phyloP scores from a whole-genome alignment of 768 basidiomycete species.

The Xerocomus spinulosus region DNA sequence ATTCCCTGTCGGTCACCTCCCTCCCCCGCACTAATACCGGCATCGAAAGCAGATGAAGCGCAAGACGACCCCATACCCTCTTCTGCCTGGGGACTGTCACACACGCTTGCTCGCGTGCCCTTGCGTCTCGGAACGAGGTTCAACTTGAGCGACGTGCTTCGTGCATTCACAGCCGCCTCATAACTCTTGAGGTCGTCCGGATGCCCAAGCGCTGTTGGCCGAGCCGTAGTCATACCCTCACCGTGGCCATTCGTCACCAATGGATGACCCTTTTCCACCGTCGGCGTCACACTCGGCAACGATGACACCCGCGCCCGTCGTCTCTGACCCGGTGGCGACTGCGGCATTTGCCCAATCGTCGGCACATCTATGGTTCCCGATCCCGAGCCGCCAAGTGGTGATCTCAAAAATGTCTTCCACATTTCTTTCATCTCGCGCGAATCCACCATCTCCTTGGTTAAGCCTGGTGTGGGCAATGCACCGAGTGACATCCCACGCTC shows the following conservation, averaged over 20 bases:
- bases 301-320: constrained; percentile 58
- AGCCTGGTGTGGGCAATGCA: constrained; percentile 31
- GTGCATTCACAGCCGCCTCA: constrained; percentile 70
- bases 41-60: neutral
- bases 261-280: constrained; percentile 26
- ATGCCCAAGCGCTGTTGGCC: constrained; percentile 41
- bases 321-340: constrained; percentile 27
- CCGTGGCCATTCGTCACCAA: constrained; percentile 18
- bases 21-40: no score
- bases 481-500: constrained; percentile 25
- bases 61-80: neutral
- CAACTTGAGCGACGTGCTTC: constrained; percentile 56
- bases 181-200: constrained; percentile 67
- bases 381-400: constrained; percentile 46
- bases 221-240: constrained; percentile 28
- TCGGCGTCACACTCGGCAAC: constrained; percentile 69
- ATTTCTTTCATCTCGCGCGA: constrained; percentile 58
- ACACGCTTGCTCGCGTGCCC: constrained; percentile 19
- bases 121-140: constrained; percentile 47
- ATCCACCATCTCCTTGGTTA: constrained; percentile 33
- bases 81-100: constrained; percentile 17
- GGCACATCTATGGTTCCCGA: constrained; percentile 7
- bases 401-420: constrained; percentile 73
- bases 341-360: constrained; percentile 17
- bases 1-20: constrained; percentile 17